phyloP scores from a whole-genome alignment of 495 filamentous ascomycete species.

The Penicillium goetzii region DNA sequence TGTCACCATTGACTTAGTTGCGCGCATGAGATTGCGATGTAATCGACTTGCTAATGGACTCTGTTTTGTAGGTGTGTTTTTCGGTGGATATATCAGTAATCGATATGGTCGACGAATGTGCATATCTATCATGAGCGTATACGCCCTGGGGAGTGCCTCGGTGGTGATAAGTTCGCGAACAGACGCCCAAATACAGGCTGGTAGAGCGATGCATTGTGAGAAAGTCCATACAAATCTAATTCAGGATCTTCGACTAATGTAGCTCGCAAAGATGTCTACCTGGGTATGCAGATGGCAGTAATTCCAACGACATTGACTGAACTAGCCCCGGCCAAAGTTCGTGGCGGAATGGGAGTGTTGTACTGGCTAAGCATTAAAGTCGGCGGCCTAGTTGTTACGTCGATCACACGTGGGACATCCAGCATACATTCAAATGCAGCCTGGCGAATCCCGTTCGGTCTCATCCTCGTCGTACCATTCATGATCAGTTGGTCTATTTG shows the following conservation, averaged over 20 bases:
- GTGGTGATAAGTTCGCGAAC: constrained; percentile 36
- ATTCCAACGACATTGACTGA: constrained; percentile 38
- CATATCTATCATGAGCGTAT: constrained; percentile 41
- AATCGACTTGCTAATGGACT: neutral
- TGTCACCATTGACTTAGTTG: too few species aligned
- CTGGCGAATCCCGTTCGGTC: constrained; percentile 38
- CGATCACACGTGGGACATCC: constrained; percentile 34
- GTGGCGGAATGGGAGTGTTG: constrained; percentile 38
- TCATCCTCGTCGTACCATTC: constrained; percentile 35
- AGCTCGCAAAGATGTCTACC: constrained; percentile 22
- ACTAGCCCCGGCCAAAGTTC: constrained; percentile 37
- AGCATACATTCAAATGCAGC: constrained; percentile 29
- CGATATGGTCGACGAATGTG: constrained; percentile 38
- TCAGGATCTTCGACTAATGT: neutral
- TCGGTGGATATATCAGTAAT: constrained; percentile 36
- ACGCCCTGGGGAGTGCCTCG: constrained; percentile 37
- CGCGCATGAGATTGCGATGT: too few species aligned
- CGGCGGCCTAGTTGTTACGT: constrained; percentile 37
- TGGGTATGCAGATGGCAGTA: constrained; percentile 43
- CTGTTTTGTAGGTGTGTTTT: constrained; percentile 22
- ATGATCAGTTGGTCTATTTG: constrained; percentile 32
- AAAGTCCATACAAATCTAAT: neutral
- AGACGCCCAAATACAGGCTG: constrained; percentile 36
- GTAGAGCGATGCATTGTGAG: constrained; percentile 34
- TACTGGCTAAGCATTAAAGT: constrained; percentile 33